A percentile compares a stretch with the other conserved stretches of the same genome.
Evolutionary conservation across 2,329 filamentous ascomycete species (phyloP).

Genomic region (Venturiaceae sp.): DNA sequence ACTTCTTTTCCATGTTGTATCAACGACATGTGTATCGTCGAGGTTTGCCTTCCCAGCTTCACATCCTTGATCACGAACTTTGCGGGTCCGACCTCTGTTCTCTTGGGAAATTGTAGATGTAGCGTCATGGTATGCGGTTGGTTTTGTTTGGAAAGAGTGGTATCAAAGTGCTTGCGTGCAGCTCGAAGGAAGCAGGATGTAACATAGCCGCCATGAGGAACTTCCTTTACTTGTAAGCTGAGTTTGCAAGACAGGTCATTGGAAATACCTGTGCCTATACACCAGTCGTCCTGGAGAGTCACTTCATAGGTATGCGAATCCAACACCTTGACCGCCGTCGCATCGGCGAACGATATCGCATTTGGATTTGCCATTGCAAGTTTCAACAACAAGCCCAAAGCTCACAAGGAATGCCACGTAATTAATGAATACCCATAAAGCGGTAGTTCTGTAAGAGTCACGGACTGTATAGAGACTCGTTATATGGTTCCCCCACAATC

Average conservation of each 20-base stretch:
- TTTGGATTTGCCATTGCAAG: not conserved
- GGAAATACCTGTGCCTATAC: constrained; percentile 50
- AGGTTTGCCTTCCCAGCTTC: constrained; percentile 55
- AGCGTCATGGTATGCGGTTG: constrained; percentile 55
- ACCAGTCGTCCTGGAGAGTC: constrained; percentile 49
- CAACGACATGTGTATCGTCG: constrained; percentile 53
- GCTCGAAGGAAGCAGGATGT: constrained; percentile 53
- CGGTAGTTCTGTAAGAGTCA: not conserved
- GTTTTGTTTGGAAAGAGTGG: constrained; percentile 46
- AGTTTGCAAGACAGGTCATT: not conserved
- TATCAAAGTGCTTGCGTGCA: constrained; percentile 48
- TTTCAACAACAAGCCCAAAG: not conserved
- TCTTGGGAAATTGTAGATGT: constrained; percentile 56
- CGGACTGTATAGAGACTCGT: not conserved
- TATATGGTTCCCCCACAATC: not conserved
- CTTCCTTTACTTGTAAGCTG: constrained; percentile 26
- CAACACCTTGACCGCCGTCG: constrained; percentile 36
- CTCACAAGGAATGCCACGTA: not conserved
- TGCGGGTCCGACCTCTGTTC: constrained; percentile 49
- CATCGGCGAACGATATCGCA: constrained; percentile 33
- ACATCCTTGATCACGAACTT: constrained; percentile 50
- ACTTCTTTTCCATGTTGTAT: constrained; percentile 48
- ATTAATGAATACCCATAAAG: not conserved
- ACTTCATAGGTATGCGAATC: constrained; percentile 50
- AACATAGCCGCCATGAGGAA: constrained; percentile 63